phyloP scores from a whole-genome alignment of 805 yeast species.

The Hagleromyces aurorensis region DNA sequence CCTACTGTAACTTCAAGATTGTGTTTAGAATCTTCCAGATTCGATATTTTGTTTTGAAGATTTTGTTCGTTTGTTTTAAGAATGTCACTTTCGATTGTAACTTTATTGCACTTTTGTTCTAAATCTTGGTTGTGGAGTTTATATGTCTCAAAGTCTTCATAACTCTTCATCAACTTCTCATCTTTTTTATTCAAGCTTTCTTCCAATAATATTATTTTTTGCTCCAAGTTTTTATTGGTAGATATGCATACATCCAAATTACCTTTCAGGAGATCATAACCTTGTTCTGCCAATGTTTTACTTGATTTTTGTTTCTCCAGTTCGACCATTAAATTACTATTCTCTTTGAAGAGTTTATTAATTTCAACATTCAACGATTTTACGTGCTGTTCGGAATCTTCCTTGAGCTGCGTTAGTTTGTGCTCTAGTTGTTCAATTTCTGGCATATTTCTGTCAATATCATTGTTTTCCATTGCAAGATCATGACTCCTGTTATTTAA shows the following conservation, averaged over 20 bases:
- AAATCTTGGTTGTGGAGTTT: slow-evolving; percentile 39
- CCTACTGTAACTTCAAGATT: slow-evolving; percentile 49
- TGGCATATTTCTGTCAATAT: slow-evolving; percentile 14
- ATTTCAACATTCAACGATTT: slow-evolving; percentile 44
- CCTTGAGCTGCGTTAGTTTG: slow-evolving; percentile 13
- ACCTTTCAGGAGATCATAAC: slow-evolving; percentile 36
- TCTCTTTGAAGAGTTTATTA: slow-evolving; percentile 32
- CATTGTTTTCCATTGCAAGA: slow-evolving; percentile 10
- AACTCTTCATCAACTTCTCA: slow-evolving; percentile 36
- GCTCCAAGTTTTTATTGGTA: slow-evolving; percentile 41
- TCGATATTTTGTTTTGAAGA: slow-evolving; percentile 44
- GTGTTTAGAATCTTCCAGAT: slow-evolving; percentile 49
- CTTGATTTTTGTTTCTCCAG: slow-evolving; percentile 50
- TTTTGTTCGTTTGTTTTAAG: slow-evolving; percentile 43
- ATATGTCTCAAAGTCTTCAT: slow-evolving; percentile 49
- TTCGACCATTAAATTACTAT: slow-evolving; percentile 41
- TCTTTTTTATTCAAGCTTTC: slow-evolving; percentile 41
- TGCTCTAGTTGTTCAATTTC: slow-evolving; percentile 27
- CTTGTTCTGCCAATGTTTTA: slow-evolving; percentile 44
- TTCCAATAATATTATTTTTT: slow-evolving; percentile 35
- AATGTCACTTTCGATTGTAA: slow-evolving; percentile 47
- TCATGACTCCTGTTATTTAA: slow-evolving; percentile 1
- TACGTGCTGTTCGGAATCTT: slow-evolving; percentile 38
- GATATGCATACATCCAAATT: slow-evolving; percentile 34
- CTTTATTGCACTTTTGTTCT: slow-evolving; percentile 39